phyloP scores from a whole-genome alignment of 306 rosid species.

The Acacia confusa region DNA sequence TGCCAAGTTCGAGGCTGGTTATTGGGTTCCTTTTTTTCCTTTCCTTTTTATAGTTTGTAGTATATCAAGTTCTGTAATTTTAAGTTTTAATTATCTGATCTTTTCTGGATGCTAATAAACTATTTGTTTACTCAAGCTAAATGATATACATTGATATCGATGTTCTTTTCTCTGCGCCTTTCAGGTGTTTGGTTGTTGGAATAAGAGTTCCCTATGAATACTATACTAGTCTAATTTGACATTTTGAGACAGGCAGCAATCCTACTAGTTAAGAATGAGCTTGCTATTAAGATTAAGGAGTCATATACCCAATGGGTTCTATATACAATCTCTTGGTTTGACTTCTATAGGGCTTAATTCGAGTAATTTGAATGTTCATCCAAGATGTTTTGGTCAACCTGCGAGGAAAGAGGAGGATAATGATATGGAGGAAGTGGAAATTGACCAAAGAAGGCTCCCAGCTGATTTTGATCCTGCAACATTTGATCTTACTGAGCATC shows the following conservation, averaged over 20 bases:
- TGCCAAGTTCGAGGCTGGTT: not conserved
- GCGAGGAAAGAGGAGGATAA: slow-evolving; percentile 65
- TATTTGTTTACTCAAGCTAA: not conserved
- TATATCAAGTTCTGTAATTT: not conserved
- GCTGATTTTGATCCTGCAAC: slow-evolving; percentile 85
- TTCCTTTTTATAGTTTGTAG: not conserved
- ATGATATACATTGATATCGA: not conserved
- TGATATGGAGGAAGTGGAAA: slow-evolving; percentile 75
- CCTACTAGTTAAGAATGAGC: slow-evolving; percentile 54
- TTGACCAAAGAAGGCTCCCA: slow-evolving; percentile 90
- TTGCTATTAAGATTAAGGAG: slow-evolving; percentile 54
- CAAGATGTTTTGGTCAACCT: slow-evolving; percentile 60
- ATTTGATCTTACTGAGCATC: slow-evolving; percentile 74
- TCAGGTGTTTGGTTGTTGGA: slow-evolving; percentile 36
- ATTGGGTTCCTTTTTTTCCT: not conserved
- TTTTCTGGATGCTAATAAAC: not conserved
- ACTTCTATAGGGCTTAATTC: slow-evolving; percentile 24
- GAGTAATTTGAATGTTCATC: slow-evolving; percentile 34
- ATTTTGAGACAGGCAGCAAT: slow-evolving; percentile 27
- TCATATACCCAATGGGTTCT: slow-evolving; percentile 48
- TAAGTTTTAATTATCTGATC: not conserved
- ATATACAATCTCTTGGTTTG: slow-evolving; percentile 34
- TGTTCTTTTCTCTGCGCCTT: slow-evolving; percentile 26
- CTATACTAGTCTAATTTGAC: slow-evolving; percentile 33
- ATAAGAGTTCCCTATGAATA: slow-evolving; percentile 17